These are phyloP conservation scores for Pythium myriotylum DNA, from an alignment of 352 stramenopile species.

Conservation along the genomic window DNA sequence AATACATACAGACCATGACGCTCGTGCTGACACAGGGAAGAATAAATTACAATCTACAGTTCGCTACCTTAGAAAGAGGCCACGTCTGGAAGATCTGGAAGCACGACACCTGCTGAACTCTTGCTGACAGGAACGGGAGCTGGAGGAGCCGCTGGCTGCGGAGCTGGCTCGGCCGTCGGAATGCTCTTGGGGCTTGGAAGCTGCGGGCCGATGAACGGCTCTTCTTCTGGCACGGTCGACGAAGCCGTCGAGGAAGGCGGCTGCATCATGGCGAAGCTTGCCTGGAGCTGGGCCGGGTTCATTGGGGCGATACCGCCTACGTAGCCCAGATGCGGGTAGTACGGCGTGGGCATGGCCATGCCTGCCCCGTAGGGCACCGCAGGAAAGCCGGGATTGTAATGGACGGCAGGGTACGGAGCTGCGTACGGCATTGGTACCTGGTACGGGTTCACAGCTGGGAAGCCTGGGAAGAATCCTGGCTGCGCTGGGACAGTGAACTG, in stretches of 20 bases:
- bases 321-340: conserved; percentile 25
- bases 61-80: conserved; percentile 17
- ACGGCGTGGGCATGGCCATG: conserved; percentile 17
- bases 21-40: neutral
- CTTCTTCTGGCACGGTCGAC: conserved; percentile 3
- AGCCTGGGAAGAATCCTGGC: conserved; percentile 42
- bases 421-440: conserved; percentile 32
- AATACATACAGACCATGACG: neutral
- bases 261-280: conserved; percentile 17
- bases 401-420: conserved; percentile 33
- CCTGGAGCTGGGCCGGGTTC: conserved; percentile 10
- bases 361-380: conserved; percentile 16
- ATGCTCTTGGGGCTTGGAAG: conserved; percentile 38
- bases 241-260: neutral
- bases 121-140: neutral
- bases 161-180: conserved; percentile 7
- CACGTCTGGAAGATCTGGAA: conserved; percentile 60
- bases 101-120: neutral
- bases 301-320: conserved; percentile 17
- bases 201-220: conserved; percentile 52
- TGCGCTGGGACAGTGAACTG: conserved; percentile 14
- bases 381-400: conserved; percentile 15
- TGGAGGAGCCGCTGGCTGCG: neutral
- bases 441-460: conserved; percentile 27
- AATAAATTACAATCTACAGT: conserved; percentile 14